A percentile compares a stretch with the other conserved stretches of the same genome.
Evolutionary conservation across 306 rosid genomes (phyloP).

Genomic region (Pterocarpus santalinus): DNA sequence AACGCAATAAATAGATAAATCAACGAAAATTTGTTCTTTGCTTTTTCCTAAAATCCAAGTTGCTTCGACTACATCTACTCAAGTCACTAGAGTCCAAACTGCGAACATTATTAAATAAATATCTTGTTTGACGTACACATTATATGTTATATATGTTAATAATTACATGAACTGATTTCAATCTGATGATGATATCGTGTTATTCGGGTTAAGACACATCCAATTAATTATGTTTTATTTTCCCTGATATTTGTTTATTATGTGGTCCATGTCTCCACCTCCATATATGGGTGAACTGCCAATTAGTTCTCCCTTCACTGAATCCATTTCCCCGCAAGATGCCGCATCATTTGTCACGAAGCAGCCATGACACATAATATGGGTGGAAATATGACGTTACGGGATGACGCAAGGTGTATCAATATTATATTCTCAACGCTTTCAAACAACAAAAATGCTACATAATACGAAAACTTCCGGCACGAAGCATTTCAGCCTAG

Average conservation of each 20-base stretch:
- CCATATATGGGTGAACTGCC: background rate
- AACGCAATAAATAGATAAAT: background rate
- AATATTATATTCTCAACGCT: background rate
- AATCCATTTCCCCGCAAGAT: conserved; percentile 13
- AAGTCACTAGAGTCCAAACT: conserved; percentile 14
- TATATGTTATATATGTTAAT: background rate
- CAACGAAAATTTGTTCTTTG: conserved; percentile 9
- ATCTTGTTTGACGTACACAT: background rate
- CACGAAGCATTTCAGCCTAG: too few relatives aligned
- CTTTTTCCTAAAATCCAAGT: conserved; percentile 10
- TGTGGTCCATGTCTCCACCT: conserved; percentile 40
- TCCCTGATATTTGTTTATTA: background rate
- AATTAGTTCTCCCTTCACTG: conserved; percentile 19
- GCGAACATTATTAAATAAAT: conserved; percentile 10
- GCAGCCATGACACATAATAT: background rate
- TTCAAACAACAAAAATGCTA: background rate
- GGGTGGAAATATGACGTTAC: conserved; percentile 30
- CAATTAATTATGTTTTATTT: conserved; percentile 5
- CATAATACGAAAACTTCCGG: too few relatives aligned
- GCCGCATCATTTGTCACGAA: conserved; percentile 20
- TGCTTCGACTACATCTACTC: background rate
- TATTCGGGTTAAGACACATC: background rate
- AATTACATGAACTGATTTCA: background rate
- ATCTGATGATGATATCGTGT: background rate
- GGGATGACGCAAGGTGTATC: conserved; percentile 38